These are phyloP conservation scores for Plasmodium sp. DNA, from an alignment of 169 alveolate genomes.

Conservation along the genomic window DNA sequence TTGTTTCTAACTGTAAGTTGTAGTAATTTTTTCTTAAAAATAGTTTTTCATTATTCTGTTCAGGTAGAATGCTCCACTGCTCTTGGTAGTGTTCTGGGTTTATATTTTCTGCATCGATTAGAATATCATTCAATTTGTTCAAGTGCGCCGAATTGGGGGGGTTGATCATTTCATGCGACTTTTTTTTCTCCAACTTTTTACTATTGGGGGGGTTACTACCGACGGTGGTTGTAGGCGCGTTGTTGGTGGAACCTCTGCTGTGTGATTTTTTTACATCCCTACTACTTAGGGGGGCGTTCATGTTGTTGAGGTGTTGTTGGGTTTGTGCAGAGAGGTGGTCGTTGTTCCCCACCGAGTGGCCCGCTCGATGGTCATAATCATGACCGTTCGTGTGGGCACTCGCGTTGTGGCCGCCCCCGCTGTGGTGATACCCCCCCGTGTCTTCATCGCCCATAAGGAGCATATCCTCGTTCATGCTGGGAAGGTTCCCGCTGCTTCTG, in stretches of 20 bases:
- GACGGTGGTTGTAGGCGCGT: neutral
- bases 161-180: constrained; percentile 3
- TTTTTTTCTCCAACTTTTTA: constrained; percentile 11
- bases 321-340: neutral
- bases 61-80: constrained; percentile 67
- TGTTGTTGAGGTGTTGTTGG: neutral
- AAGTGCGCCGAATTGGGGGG: neutral
- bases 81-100: constrained; percentile 71
- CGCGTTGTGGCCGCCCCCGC: neutral
- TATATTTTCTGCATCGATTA: constrained; percentile 62
- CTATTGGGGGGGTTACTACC: neutral
- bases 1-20: constrained; percentile 64
- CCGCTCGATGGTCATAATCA: neutral
- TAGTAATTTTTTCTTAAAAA: constrained; percentile 68
- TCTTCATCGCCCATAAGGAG: neutral
- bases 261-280: neutral
- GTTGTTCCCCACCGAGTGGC: neutral
- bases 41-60: constrained; percentile 73
- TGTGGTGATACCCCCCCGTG: neutral
- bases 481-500: constrained; percentile 1
- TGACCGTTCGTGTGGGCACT: neutral
- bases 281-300: neutral
- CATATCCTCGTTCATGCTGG: constrained; percentile 39
- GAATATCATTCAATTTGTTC: constrained; percentile 53
- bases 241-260: neutral